Base-by-base conservation (phyloP, 225 moss, liverwort and hornwort genomes). In the Polytrichum formosum region DNA sequence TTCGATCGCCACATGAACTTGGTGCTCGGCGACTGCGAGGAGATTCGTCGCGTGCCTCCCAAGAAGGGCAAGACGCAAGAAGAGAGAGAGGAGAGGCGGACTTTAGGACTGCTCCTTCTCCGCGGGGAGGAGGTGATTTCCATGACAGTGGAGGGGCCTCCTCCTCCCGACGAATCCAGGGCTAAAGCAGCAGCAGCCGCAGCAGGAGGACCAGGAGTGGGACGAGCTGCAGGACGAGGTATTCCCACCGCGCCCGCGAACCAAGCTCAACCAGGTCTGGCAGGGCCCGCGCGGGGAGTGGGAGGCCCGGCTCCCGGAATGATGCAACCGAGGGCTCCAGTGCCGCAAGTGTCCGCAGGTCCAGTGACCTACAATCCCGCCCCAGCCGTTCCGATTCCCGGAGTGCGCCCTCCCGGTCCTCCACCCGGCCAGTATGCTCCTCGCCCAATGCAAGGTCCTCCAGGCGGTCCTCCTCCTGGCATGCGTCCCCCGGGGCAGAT, bases 61-160 rank as follows among this genome's bases (percentile, higher is more conserved):
- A 96, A 96, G 79, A 96, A 96, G 78, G 93, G 96, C 10, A 96
- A 93, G 77, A 79, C 86, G 5, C 92, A 90, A 74, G 93, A 96
- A 53, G 96, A 96, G 76, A 77, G 89, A 19, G 93, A 96, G 68
- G 93, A 92, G 77, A 83, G 96, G 59, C 85, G 93, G 65, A 96
- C 93, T 61, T 74, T 96, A 67, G 96, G 93, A 63, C 81, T 96
- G 23, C 84, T 96, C 6, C 79, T 96, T 0, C 89, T 96, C 6
- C 88, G 93, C 66, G 96, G 96, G 13, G 96, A 96, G 72, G 96
- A 96, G 78, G 96, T 96, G 18, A 88, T 96, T 30, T 92, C 96
- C 4, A 96, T 93, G 93, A 96, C 96, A 27, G 90, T 96, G n/a
- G 96, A 96, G 30, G 96, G 96, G 1, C 96, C 96, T 77, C 96